Evolutionary conservation across 768 basidiomycete species (phyloP).

Genomic region (Phaeotremella skinneri): DNA sequence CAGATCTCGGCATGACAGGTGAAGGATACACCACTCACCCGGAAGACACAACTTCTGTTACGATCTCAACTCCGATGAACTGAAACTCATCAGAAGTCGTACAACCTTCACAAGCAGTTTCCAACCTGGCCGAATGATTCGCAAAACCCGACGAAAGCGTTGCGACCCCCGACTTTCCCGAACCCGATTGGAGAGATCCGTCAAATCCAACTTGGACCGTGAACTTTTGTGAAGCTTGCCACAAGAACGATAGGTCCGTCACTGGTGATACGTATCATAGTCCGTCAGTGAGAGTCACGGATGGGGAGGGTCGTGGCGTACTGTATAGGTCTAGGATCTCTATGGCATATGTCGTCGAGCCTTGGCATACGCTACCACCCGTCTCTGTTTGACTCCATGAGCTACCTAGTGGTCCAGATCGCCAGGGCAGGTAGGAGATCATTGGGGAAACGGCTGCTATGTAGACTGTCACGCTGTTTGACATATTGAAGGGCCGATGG

Average conservation of each 20-base stretch:
- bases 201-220: conserved; percentile 22
- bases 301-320: conserved; percentile 10
- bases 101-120: conserved; percentile 9
- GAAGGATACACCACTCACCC: conserved; percentile 9
- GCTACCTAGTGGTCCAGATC: conserved; percentile 5
- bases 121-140: conserved; percentile 24
- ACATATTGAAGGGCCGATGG: not conserved
- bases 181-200: conserved; percentile 14
- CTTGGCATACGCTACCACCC: conserved; percentile 15
- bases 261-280: no score
- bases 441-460: conserved; percentile 30
- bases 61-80: conserved; percentile 9
- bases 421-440: conserved; percentile 12
- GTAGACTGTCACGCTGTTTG: conserved; percentile 9
- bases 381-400: conserved; percentile 12
- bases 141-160: conserved; percentile 11
- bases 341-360: conserved; percentile 11
- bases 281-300: not conserved
- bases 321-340: conserved; percentile 17
- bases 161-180: conserved; percentile 5
- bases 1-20: conserved; percentile 9
- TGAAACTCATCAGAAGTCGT: not conserved
- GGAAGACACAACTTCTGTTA: conserved; percentile 8
- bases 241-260: conserved; percentile 18
- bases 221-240: not conserved